phyloP scores from a whole-genome alignment of 2,329 filamentous ascomycete species.

The Botrytis medusae region DNA sequence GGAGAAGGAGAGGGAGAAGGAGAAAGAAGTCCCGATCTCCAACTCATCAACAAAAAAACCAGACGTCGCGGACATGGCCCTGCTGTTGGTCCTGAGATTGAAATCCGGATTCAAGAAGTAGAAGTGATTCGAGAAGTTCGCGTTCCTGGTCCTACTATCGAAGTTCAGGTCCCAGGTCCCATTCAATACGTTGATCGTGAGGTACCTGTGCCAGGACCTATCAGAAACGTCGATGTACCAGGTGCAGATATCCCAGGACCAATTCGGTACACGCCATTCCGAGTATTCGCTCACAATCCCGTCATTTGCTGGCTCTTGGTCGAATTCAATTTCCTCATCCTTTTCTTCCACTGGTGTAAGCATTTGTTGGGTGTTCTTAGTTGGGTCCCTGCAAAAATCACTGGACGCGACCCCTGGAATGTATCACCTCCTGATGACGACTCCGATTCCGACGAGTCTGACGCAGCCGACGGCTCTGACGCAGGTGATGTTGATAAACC shows the following conservation, averaged over 20 bases:
- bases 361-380: background rate
- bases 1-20: background rate
- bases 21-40: background rate
- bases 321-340: conserved; percentile 18
- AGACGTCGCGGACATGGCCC: background rate
- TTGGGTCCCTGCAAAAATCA: background rate
- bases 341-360: conserved; percentile 7
- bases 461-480: background rate
- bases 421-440: background rate
- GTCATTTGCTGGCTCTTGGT: conserved; percentile 22
- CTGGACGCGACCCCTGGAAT: background rate
- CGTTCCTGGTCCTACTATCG: background rate
- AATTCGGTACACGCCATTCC: conserved; percentile 17
- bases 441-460: background rate
- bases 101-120: background rate
- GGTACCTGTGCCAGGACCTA: background rate
- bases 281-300: conserved; percentile 18
- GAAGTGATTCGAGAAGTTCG: background rate
- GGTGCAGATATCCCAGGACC: background rate
- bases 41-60: background rate
- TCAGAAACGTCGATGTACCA: no score
- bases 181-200: background rate
- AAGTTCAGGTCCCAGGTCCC: conserved; percentile 5
- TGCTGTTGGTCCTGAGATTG: background rate
- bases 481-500: background rate